These are phyloP conservation scores for Amaranthus hypochondriacus DNA, from an alignment of 148 eudicot genomes.

Conservation along the genomic window DNA sequence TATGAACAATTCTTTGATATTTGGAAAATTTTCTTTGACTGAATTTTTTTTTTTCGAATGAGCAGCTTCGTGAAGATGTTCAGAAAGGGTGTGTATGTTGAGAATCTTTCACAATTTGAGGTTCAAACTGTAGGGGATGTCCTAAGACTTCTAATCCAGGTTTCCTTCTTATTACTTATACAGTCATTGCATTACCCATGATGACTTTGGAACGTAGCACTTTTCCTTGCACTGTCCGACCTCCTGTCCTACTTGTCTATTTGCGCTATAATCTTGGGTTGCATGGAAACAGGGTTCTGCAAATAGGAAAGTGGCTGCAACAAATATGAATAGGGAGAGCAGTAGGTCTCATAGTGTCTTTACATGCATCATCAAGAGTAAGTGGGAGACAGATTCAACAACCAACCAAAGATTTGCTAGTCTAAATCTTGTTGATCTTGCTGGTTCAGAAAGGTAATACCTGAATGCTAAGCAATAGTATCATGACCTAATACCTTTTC, in stretches of 20 bases:
- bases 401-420: constrained; percentile 80
- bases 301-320: constrained; percentile 92
- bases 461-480: not conserved
- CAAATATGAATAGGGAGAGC: constrained; percentile 98
- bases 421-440: constrained; percentile 95
- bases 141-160: constrained; percentile 80
- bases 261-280: constrained; percentile 15
- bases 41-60: not conserved
- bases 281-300: constrained; percentile 67
- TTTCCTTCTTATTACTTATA: constrained; percentile 18
- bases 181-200: not conserved
- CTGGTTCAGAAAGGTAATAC: constrained; percentile 93
- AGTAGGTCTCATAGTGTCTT: constrained; percentile 98
- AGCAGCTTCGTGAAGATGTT: constrained; percentile 84
- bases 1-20: not conserved
- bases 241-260: not conserved
- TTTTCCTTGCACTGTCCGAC: not conserved
- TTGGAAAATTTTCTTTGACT: constrained; percentile 10
- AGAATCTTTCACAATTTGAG: constrained; percentile 93
- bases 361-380: constrained; percentile 85
- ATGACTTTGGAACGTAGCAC: constrained; percentile 3
- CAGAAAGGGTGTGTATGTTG: constrained; percentile 92
- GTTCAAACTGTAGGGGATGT: constrained; percentile 84
- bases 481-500: not conserved
- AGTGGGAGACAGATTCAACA: constrained; percentile 89